Percentiles rank a stretch among this genome's conserved stretches.
phyloP scores from a whole-genome alignment of 2,329 filamentous ascomycete genomes.

The Nemania sp. region DNA sequence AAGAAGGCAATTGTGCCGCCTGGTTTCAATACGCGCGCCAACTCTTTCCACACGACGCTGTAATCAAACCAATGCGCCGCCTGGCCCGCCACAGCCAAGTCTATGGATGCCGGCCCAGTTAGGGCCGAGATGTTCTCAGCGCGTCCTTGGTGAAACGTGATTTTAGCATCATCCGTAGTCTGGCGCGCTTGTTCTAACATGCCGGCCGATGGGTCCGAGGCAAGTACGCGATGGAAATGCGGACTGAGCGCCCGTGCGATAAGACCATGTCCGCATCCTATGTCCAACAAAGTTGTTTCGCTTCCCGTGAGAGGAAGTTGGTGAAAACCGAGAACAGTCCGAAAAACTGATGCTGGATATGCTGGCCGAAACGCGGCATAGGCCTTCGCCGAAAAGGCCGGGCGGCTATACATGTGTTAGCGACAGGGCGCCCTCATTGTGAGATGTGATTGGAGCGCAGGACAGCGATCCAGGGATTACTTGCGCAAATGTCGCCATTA shows the following conservation, averaged over 20 bases:
- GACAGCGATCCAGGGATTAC: constrained; percentile 26
- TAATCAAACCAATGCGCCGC: constrained; percentile 71
- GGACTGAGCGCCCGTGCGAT: constrained; percentile 57
- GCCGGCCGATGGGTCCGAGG: constrained; percentile 58
- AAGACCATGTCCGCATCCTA: constrained; percentile 67
- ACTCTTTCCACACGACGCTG: constrained; percentile 55
- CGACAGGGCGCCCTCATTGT: constrained; percentile 2
- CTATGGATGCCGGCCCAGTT: constrained; percentile 52
- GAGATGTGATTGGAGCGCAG: constrained; percentile 9
- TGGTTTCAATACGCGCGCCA: constrained; percentile 55
- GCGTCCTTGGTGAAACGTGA: constrained; percentile 52
- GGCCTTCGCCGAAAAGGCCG: constrained; percentile 57
- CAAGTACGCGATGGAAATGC: constrained; percentile 55
- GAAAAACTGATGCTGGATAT: constrained; percentile 60
- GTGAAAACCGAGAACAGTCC: constrained; percentile 58
- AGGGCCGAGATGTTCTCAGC: constrained; percentile 58
- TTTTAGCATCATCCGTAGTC: constrained; percentile 47
- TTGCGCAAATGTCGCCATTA: constrained; percentile 55
- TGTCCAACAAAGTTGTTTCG: constrained; percentile 51
- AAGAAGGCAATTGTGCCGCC: constrained; percentile 66
- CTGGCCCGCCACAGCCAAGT: constrained; percentile 56
- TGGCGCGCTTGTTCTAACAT: constrained; percentile 58
- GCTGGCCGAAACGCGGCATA: constrained; percentile 64
- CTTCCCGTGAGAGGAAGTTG: constrained; percentile 33
- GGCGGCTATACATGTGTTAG: constrained; percentile 47